phyloP scores from a whole-genome alignment of 2,329 filamentous ascomycete genomes.

The Reticulascus tulasneorum region DNA sequence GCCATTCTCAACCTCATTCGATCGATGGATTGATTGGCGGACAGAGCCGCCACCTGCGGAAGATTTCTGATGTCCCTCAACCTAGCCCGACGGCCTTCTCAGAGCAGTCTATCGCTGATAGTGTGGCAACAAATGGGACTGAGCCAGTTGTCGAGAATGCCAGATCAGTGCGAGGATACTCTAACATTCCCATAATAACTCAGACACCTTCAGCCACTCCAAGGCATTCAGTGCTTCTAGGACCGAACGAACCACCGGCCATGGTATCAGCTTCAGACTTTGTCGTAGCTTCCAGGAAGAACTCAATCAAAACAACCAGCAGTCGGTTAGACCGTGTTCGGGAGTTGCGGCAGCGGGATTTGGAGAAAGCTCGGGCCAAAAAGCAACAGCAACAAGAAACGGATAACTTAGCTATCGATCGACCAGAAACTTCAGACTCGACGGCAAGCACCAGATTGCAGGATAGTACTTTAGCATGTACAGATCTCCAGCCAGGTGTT shows the following conservation, averaged over 20 bases:
- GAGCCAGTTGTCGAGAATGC: constrained; percentile 28
- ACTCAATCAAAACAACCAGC: constrained; percentile 7
- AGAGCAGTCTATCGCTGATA: constrained; percentile 25
- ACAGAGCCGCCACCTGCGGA: constrained; percentile 6
- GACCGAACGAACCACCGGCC: no score
- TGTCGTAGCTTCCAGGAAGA: constrained; percentile 7
- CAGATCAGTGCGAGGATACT: constrained; percentile 25
- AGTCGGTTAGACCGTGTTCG: constrained; percentile 34
- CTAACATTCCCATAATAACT: constrained; percentile 22
- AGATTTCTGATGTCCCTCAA: constrained; percentile 4
- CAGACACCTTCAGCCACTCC: constrained; percentile 10
- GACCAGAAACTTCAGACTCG: no score
- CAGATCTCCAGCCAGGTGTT: no score
- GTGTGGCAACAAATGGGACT: constrained; percentile 26
- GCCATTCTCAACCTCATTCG: constrained; percentile 1
- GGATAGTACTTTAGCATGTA: no score
- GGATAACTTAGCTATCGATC: no score
- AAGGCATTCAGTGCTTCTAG: constrained; percentile 5
- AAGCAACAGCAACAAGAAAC: constrained; percentile 16
- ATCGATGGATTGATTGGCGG: constrained; percentile 8
- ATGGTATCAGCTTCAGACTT: no score
- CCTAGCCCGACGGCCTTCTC: constrained; percentile 10
- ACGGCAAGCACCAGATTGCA: no score
- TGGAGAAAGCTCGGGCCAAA: constrained; percentile 29
- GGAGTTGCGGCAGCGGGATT: constrained; percentile 35